phyloP scores from a whole-genome alignment of 2,329 filamentous ascomycete genomes.

The Xylaria sp. region DNA sequence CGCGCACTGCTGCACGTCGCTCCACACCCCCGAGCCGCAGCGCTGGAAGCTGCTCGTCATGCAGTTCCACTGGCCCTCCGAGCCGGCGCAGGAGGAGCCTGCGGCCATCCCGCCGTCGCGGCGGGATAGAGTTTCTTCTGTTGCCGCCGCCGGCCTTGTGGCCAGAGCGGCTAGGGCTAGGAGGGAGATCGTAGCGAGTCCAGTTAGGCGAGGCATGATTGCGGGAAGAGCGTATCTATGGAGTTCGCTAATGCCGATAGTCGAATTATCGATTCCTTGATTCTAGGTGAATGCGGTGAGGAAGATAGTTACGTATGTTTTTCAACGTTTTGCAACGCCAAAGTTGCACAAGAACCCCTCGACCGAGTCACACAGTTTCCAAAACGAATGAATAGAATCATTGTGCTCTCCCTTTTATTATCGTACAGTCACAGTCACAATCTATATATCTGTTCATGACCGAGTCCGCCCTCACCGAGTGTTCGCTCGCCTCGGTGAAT shows the following conservation, averaged over 20 bases:
- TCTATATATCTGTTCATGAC: not conserved
- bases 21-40: constrained; percentile 62
- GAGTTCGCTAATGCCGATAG: not conserved
- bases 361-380: not conserved
- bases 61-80: constrained; percentile 67
- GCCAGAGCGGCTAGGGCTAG: not conserved
- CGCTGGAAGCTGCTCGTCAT: constrained; percentile 62
- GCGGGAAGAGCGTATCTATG: not conserved
- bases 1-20: constrained; percentile 55
- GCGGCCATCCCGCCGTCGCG: constrained; percentile 40
- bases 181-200: not conserved
- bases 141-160: not conserved
- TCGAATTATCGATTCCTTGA: not conserved
- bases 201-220: not conserved
- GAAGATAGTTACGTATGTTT: not conserved
- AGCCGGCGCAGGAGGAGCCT: constrained; percentile 55
- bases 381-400: not conserved
- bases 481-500: constrained; percentile 17
- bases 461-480: constrained; percentile 22
- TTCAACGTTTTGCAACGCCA: too few relatives aligned
- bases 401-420: not conserved
- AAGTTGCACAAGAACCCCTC: not conserved
- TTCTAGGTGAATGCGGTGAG: not conserved
- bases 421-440: not conserved
- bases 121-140: not conserved